These are phyloP conservation scores for Lipomyces yarrowii DNA, from an alignment of 1,139 yeast genomes.

Conservation along the genomic window DNA sequence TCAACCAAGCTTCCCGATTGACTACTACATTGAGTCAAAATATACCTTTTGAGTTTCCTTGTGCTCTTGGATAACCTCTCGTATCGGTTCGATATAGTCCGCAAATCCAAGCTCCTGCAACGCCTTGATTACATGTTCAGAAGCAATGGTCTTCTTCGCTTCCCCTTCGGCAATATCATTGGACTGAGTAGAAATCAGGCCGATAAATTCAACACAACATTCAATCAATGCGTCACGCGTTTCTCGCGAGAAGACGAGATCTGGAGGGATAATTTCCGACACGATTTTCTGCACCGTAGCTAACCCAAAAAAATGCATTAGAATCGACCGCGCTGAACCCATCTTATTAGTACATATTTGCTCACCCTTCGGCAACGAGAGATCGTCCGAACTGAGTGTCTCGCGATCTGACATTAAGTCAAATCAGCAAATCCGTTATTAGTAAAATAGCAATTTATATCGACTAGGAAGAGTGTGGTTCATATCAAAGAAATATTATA, in stretches of 20 bases:
- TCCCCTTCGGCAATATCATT: slow-evolving; percentile 97
- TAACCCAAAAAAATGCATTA: slow-evolving; percentile 42
- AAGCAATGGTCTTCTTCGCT: slow-evolving; percentile 92
- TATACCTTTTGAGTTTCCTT: slow-evolving; percentile 68
- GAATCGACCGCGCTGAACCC: not conserved
- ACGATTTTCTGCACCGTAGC: slow-evolving; percentile 97
- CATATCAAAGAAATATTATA: no score
- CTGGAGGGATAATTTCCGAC: slow-evolving; percentile 84
- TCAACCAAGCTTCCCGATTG: not conserved
- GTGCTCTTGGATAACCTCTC: slow-evolving; percentile 80
- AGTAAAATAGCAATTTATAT: not conserved
- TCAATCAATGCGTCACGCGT: slow-evolving; percentile 95
- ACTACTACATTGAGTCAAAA: not conserved
- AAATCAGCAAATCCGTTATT: not conserved
- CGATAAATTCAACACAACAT: slow-evolving; percentile 93
- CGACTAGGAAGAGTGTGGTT: not conserved
- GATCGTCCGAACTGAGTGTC: slow-evolving; percentile 42
- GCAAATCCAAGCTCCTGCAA: slow-evolving; percentile 84
- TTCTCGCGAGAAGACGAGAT: slow-evolving; percentile 85
- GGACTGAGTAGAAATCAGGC: slow-evolving; percentile 90
- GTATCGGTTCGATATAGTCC: slow-evolving; percentile 80
- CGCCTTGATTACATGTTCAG: slow-evolving; percentile 94
- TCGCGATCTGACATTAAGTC: slow-evolving; percentile 40
- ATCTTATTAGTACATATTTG: not conserved
- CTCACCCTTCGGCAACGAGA: slow-evolving; percentile 48